Percentiles rank a stretch among this genome's conserved stretches.
Conservation (phyloP, 2,329 filamentous ascomycete species). For the Onygena corvina region DNA sequence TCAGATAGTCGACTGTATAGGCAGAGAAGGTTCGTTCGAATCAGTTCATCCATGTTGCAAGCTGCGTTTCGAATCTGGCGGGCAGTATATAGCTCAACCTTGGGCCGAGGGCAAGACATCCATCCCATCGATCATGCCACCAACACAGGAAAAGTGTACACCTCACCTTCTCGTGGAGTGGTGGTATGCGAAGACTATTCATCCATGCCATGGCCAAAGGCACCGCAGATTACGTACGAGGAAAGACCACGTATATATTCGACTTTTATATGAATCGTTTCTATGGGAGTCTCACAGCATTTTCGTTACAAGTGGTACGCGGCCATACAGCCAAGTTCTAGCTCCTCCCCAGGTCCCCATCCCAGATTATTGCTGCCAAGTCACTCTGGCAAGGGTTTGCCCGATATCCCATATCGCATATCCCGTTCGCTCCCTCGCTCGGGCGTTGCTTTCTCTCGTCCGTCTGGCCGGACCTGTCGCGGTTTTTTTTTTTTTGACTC, state of each 20-base stretch:
- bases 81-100: neutral
- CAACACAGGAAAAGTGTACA: too few relatives aligned
- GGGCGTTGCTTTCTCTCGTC: neutral
- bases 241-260: neutral
- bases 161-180: neutral
- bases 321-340: neutral
- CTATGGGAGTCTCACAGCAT: neutral
- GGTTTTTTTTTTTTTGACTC: too few relatives aligned
- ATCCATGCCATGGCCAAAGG: neutral
- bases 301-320: slow-evolving; percentile 6
- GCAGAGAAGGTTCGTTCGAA: neutral
- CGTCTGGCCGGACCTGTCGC: too few relatives aligned
- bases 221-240: slow-evolving; percentile 1
- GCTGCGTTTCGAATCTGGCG: slow-evolving; percentile 3
- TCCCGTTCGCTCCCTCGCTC: neutral
- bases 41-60: neutral
- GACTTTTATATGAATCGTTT: too few relatives aligned
- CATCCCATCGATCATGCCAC: neutral
- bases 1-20: neutral
- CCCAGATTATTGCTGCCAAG: neutral
- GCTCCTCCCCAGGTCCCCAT: neutral
- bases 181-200: too few relatives aligned
- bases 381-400: too few relatives aligned
- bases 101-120: neutral
- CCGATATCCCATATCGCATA: too few relatives aligned